Evolutionary conservation across 140 eudicot species (phyloP).

Genomic region (Bidens hawaiensis): DNA sequence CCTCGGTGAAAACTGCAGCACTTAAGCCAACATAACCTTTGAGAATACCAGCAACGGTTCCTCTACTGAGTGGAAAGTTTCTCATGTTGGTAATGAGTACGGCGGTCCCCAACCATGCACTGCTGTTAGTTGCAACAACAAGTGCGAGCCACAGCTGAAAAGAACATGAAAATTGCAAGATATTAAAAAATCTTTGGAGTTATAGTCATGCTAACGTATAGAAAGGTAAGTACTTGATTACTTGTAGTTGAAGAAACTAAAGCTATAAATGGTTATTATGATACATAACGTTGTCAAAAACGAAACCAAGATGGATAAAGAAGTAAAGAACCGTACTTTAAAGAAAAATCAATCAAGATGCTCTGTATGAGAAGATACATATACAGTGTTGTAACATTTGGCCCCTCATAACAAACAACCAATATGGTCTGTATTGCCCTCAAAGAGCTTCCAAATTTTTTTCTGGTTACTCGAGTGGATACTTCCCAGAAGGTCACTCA

Average conservation of each 20-base stretch:
- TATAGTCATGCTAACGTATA: background rate
- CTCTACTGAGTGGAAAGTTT: conserved; percentile 84
- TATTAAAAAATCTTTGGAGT: background rate
- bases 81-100: conserved; percentile 94
- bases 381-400: too few species aligned
- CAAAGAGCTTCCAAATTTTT: too few species aligned
- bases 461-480: too few species aligned
- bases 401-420: too few species aligned
- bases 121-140: conserved; percentile 68
- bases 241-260: background rate
- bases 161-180: background rate
- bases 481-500: too few species aligned
- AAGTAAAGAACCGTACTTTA: background rate
- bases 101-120: conserved; percentile 88
- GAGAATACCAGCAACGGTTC: conserved; percentile 91
- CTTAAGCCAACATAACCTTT: conserved; percentile 91
- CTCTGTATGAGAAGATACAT: background rate
- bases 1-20: conserved; percentile 84
- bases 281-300: background rate
- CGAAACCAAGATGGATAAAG: background rate
- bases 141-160: conserved; percentile 81
- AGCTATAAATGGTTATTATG: background rate
- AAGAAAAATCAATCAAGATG: background rate
- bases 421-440: too few species aligned
- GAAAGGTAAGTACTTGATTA: background rate